Evolutionary conservation across 441 rosid genomes (phyloP).

Genomic region (Syzygium malaccense): DNA sequence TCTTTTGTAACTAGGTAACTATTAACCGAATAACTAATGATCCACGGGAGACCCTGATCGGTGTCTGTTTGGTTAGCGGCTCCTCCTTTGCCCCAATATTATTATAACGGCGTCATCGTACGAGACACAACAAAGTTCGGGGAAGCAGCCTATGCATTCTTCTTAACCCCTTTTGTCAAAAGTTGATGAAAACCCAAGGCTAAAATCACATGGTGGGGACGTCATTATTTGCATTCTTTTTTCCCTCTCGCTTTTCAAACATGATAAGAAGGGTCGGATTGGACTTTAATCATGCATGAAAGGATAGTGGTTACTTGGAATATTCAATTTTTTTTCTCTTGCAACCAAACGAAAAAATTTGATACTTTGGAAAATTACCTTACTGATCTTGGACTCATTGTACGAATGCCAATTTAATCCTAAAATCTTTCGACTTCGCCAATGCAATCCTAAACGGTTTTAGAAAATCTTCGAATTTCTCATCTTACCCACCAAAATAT

Average conservation of each 20-base stretch:
- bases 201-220: background rate
- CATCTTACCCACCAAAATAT: background rate
- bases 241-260: background rate
- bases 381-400: background rate
- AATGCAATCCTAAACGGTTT: rapidly evolving
- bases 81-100: background rate
- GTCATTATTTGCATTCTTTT: background rate
- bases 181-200: background rate
- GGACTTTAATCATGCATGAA: background rate
- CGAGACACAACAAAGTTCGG: background rate
- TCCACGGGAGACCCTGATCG: background rate
- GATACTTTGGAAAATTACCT: rapidly evolving
- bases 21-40: too few relatives aligned
- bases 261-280: background rate
- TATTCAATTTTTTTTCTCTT: background rate
- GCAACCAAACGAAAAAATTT: background rate
- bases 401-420: background rate
- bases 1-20: too few relatives aligned
- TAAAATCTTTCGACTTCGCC: background rate
- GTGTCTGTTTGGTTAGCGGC: background rate
- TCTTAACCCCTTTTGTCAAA: background rate
- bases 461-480: background rate
- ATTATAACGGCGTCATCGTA: background rate
- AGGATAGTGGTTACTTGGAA: background rate
- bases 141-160: background rate